Evolutionary conservation across 1,284 basidiomycete species (phyloP), one percentile per base, ranked within the genome.

Genomic region (Austroboletus rostrupii): DNA sequence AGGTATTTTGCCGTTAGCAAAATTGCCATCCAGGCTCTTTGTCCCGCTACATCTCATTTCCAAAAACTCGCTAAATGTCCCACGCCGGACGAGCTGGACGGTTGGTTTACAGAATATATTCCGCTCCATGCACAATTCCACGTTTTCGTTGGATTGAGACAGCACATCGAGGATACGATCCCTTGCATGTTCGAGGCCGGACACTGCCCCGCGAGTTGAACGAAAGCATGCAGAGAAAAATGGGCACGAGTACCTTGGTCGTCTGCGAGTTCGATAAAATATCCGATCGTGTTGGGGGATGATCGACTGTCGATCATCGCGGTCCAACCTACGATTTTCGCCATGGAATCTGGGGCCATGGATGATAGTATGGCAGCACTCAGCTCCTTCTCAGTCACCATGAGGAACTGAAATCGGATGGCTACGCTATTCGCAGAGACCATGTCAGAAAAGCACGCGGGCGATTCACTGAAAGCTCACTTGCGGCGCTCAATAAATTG

Each of bases 301-400:
- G 2, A 3, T 12, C 57, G 57, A 11, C 53, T 47, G 17, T 65
- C 50, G 5, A 53, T 10, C 2, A 44, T 45, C 9, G 53, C 3
- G 1, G 61, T 64, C 60, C 60, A 65, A 20, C 63, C 52, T 8
- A 57, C 42, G 38, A 54, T 43, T 3, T 48, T 38, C 7, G 9
- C 39, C 4, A 43, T 41, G 3, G 33, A 21, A 4, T n/a, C 43
- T 5, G 37, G 17, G 12, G 19, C 5, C 6, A 43, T 20, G 16
- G 42, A 44, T 2, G 23, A 26, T 7, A 49, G 39, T 33, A 57
- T 33, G 9, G 54, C 50, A 14, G 20, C 41, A 10, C 43, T 48
- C 33, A 61, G 3, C 10, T 58, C 54, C 9, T 45, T 35, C 46
- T 61, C 57, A 0, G 40, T 45, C 3, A 59, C 17, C 57, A 53